phyloP scores from a whole-genome alignment of 768 basidiomycete species.

The Russula lepida region DNA sequence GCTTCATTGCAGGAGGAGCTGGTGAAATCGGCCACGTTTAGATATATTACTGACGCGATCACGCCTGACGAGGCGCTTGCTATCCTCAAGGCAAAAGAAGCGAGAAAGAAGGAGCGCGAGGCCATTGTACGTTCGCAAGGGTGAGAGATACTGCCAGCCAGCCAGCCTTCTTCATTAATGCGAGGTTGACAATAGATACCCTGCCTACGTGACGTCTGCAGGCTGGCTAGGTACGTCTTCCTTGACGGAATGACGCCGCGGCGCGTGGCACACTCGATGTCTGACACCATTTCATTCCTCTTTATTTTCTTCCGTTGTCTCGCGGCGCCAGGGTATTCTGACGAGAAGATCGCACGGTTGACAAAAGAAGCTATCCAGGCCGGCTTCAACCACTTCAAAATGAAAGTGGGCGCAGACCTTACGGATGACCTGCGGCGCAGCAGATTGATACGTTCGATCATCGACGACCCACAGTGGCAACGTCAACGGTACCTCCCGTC shows the following conservation, averaged over 20 bases:
- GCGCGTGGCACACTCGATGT: neutral
- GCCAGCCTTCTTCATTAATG: neutral
- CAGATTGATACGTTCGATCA: slow-evolving; percentile 84
- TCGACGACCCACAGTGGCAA: slow-evolving; percentile 79
- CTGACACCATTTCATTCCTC: neutral
- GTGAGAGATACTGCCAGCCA: slow-evolving; percentile 28
- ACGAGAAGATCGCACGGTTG: slow-evolving; percentile 82
- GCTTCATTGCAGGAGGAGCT: slow-evolving; percentile 52
- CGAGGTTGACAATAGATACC: slow-evolving; percentile 48
- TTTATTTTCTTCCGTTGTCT: neutral
- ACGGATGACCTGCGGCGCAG: slow-evolving; percentile 82
- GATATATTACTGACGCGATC: slow-evolving; percentile 91
- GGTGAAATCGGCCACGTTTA: slow-evolving; percentile 66
- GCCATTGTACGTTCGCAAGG: slow-evolving; percentile 61
- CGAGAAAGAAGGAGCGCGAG: slow-evolving; percentile 73
- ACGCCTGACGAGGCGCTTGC: slow-evolving; percentile 83
- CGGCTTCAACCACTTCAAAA: slow-evolving; percentile 99
- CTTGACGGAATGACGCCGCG: neutral
- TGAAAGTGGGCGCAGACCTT: slow-evolving; percentile 89
- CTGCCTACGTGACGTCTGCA: slow-evolving; percentile 88
- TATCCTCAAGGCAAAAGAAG: slow-evolving; percentile 70
- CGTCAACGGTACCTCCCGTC: slow-evolving; percentile 46
- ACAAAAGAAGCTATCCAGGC: slow-evolving; percentile 77
- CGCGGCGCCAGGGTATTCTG: slow-evolving; percentile 71
- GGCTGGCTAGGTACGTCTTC: slow-evolving; percentile 67